Evolutionary conservation across 768 basidiomycete species (phyloP).

Genomic region (Tylopilus cervinicoccineus): DNA sequence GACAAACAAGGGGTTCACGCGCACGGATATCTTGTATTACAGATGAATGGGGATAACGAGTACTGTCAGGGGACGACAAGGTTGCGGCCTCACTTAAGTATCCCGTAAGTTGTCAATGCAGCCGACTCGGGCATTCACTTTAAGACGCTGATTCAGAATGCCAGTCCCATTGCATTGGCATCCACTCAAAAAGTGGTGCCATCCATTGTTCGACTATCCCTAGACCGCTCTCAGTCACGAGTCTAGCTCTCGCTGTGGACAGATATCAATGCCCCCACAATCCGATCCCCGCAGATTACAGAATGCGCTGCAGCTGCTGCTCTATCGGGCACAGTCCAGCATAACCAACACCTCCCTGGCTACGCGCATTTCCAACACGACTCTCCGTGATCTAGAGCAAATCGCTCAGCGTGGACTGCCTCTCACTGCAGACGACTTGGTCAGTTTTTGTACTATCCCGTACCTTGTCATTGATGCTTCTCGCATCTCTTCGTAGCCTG

Average conservation of each 20-base stretch:
- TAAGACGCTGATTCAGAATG: neutral
- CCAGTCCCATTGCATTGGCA: neutral
- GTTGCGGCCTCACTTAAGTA: too few relatives aligned
- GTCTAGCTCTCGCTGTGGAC: neutral
- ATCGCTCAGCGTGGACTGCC: constrained; percentile 25
- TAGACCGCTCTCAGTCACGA: neutral
- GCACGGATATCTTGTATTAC: too few relatives aligned
- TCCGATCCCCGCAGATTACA: neutral
- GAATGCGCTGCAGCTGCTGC: constrained; percentile 10
- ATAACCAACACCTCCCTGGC: neutral
- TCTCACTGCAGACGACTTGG: constrained; percentile 25
- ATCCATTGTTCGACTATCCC: neutral
- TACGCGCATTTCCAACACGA: constrained; percentile 9
- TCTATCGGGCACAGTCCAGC: constrained; percentile 10
- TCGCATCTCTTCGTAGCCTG: constrained; percentile 34
- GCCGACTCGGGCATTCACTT: too few relatives aligned
- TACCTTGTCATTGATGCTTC: neutral
- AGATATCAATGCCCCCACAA: neutral
- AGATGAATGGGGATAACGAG: too few relatives aligned
- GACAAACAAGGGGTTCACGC: too few relatives aligned
- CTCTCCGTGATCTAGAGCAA: constrained; percentile 27
- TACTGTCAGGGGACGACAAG: too few relatives aligned
- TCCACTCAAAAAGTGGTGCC: neutral
- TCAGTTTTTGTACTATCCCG: constrained; percentile 10
- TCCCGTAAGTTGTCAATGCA: too few relatives aligned